A percentile compares a stretch with the other conserved stretches of the same genome.
Evolutionary conservation across 1,284 basidiomycete species (phyloP).

Genomic region (Apiotrichum veenhuisii): DNA sequence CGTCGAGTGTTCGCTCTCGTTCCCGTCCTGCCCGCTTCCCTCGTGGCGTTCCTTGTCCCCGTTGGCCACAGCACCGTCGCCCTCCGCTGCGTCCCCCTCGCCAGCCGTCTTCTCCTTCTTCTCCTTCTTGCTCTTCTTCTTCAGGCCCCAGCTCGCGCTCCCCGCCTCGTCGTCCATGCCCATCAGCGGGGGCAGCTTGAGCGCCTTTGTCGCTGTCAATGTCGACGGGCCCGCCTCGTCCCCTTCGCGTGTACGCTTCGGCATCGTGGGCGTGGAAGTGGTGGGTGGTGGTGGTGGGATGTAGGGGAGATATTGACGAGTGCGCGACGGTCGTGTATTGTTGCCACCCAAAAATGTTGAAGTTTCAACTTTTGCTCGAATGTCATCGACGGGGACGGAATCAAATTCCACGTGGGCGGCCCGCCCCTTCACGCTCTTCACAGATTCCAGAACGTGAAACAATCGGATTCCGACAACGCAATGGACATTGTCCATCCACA

Average conservation of each 20-base stretch:
- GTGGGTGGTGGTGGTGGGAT: background rate
- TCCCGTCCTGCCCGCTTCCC: background rate
- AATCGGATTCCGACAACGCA: too few species aligned
- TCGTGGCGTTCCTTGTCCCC: background rate
- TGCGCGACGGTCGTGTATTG: background rate
- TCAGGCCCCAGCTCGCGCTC: background rate
- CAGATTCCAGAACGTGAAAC: too few species aligned
- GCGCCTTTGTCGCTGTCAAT: too few species aligned
- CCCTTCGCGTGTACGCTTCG: background rate
- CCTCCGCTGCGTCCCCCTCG: background rate
- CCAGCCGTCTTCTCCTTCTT: background rate
- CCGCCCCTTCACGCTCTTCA: background rate
- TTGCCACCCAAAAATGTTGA: background rate
- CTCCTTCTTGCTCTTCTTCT: background rate
- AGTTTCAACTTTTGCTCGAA: background rate
- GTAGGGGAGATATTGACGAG: background rate
- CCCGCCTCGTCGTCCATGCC: conserved; percentile 4
- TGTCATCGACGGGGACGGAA: background rate
- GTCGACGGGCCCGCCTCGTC: background rate
- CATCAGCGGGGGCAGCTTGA: background rate
- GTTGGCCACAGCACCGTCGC: background rate
- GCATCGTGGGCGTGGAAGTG: background rate
- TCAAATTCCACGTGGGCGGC: too few species aligned
- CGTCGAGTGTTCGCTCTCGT: background rate
- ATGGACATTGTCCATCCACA: too few species aligned